Evolutionary conservation across 108 stramenopile genomes (phyloP).

Genomic region (Cylindrotheca fusiformis): DNA sequence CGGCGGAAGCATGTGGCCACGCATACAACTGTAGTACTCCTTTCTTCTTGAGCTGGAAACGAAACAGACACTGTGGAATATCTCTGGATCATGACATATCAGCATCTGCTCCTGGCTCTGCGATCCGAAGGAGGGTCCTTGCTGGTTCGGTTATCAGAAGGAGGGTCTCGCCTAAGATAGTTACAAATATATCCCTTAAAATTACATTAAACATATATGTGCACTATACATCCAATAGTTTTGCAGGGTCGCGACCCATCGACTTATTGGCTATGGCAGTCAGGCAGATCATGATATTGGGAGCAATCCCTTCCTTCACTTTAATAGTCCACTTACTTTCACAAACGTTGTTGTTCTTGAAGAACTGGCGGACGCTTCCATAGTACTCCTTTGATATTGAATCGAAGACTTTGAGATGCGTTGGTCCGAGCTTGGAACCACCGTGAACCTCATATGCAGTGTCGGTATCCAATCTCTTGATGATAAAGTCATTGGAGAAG

Average conservation of each 20-base stretch:
- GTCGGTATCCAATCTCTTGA: background rate
- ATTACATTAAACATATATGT: no score
- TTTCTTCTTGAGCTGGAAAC: no score
- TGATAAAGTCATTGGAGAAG: background rate
- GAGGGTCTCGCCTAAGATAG: no score
- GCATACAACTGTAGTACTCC: conserved; percentile 1
- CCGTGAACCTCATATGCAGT: background rate
- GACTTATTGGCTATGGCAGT: background rate
- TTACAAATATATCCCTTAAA: no score
- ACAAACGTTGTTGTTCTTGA: background rate
- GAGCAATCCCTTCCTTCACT: background rate
- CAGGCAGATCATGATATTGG: background rate
- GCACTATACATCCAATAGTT: no score
- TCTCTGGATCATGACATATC: no score
- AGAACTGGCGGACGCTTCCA: background rate
- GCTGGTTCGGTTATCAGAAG: no score
- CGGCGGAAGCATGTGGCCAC: conserved; percentile 12
- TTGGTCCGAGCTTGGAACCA: background rate
- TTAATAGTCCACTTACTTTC: background rate
- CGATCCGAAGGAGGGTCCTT: no score
- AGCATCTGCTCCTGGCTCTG: no score
- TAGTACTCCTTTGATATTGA: background rate
- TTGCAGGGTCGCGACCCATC: no score
- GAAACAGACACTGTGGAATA: no score
- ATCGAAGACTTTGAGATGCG: background rate